Base-by-base conservation (phyloP, 352 stramenopile species). In the Phytophthora pluvialis region DNA sequence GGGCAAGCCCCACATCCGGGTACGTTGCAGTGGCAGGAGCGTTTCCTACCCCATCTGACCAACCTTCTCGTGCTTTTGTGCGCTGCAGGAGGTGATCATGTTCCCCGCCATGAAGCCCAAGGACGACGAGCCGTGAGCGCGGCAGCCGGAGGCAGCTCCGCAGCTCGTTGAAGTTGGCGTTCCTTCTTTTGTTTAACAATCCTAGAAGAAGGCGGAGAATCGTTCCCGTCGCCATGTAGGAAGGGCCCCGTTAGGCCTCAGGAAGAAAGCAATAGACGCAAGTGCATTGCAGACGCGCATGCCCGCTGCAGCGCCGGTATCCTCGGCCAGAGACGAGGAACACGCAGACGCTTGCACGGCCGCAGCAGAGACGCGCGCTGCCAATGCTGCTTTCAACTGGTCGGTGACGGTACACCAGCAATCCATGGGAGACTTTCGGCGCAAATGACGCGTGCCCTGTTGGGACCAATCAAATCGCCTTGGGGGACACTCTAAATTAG, bases 91-190 rank as follows among this genome's bases (percentile, higher is more conserved):
- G 78, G 97, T 99, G 26, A 90, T 99, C 53, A 80, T 99, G 49
- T 99, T 99, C 81, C 98, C 98, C 33, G 97, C 97, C 15, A 99
- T 99, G 97, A 99, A 99, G 75, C 97, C 71, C 15, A 84, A 80
- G 56, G 63, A 72, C 10, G 61, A 67, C 33, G 16, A 64, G 38
- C 28, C 38, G 33, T 57, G 63, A 67, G 40, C 13, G 43, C 31
- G 38, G 25, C 28, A 12, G 28, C 26, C 29, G 29, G 18, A 21
- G 12, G 21, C 21, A 13, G 25, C 3, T 62, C 29, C 15, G 28
- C 29, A 48, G 46, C 44, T 64, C 52, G 13, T 70, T 73, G 59
- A 70, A 73, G 32, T 67, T 70, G 64, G 1, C 35, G n/a, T 1
- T n/a, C 4, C 63, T 63, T 72, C 64, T 67, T 13, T 32, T 29